Base-by-base conservation (phyloP, 1,139 yeast genomes). In the Yamadazyma songkhlaensis region DNA sequence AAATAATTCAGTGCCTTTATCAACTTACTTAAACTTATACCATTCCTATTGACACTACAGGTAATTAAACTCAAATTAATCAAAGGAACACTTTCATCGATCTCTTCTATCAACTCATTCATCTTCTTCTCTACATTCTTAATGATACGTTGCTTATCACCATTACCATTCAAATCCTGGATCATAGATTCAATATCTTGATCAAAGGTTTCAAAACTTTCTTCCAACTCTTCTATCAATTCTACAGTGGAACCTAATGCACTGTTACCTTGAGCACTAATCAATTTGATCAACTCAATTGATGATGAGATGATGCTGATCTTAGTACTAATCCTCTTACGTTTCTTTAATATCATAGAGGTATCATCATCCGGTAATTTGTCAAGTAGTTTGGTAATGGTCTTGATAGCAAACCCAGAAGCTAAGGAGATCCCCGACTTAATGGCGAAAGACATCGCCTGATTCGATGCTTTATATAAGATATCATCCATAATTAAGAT, bases 381-480 rank as follows among this genome's bases (percentile, higher is more conserved):
- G 27, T 76, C 81, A 35, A 84, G 62, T 44, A 83, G 73, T 36
- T 71, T 74, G 12, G 79, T 59, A 12, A 84, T 76, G 0, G 86
- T 79, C 45, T 77, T 80, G 37, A 85, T 72, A 13, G 92, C 92
- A 59, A 79, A 85, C 0, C 85, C 81, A 0, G 90, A 79, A 0
- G 94, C 95, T 25, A 84, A 52, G 0, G 89, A 79, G 20, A 85
- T 78, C 0, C 94, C 89, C 1, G 92, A 84, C 41, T 85, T 65
- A 29, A 85, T 80, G 9, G 94, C 95, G 62, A 85, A 83, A 2
- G 89, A 77, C 8, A 85, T 87, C 1, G 88, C 88, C 48, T 85
- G 92, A 40, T 78, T 79, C 24, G 90, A 84, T 3, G 94, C 94
- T 60, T 79, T 74, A 17, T 66, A 56, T 21, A 71, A 50, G 23